Conservation (phyloP, 768 basidiomycete genomes). For the Ramaria sp. region DNA sequence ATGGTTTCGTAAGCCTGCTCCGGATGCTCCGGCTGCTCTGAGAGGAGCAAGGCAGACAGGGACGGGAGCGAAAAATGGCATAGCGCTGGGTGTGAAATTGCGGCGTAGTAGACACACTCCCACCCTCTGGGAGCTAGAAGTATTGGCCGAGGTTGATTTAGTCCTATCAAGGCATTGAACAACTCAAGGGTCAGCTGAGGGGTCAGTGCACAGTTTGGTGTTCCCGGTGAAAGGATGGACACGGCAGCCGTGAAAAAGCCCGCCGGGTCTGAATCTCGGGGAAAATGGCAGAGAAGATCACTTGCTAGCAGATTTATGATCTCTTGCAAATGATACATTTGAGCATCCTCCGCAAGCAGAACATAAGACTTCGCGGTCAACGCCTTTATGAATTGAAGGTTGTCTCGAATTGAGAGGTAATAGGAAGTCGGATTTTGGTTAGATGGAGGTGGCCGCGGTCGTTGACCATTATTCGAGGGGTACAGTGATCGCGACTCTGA, state of each 20-base stretch:
- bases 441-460: neutral
- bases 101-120: neutral
- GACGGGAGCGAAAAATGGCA: neutral
- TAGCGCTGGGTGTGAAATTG: neutral
- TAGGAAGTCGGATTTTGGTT: neutral
- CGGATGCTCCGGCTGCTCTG: neutral
- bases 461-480: neutral
- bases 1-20: neutral
- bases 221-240: neutral
- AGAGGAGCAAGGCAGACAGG: neutral
- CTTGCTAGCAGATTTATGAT: conserved; percentile 1
- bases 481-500: no score
- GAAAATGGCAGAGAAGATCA: conserved; percentile 6
- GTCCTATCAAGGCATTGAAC: neutral
- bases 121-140: neutral
- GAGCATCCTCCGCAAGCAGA: neutral
- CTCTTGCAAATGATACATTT: neutral
- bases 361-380: neutral
- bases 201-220: neutral
- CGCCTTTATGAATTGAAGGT: neutral
- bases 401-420: neutral
- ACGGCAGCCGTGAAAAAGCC: neutral
- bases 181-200: neutral
- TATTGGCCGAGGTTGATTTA: neutral
- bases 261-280: neutral